Evolutionary conservation across 2,329 filamentous ascomycete species (phyloP), one percentile per base, ranked within the genome.

Genomic region (Leptographium flavum): DNA sequence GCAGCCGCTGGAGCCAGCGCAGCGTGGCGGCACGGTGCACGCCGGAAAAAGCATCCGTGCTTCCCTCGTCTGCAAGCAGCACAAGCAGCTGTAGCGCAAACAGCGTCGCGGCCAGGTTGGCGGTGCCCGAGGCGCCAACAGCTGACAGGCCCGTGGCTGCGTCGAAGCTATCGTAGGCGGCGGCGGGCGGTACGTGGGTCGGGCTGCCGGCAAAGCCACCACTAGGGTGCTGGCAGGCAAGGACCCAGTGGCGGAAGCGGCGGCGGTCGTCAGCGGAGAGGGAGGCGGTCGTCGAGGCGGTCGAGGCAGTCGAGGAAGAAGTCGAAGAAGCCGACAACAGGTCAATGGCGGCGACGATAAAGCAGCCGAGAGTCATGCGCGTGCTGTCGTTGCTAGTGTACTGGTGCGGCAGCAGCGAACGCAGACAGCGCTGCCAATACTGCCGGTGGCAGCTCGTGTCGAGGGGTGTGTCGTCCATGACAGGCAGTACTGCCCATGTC

Each of bases 331-430:
- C 70, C 13, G 75, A 79, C 27, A 98, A 77, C 2, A 96, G 66
- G 58, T 94, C 87, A 41, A 94, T 71, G 1, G 87, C 86, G 8
- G 86, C 82, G 55, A 96, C 67, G 53, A 83, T 88, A 68, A 98
- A 94, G 68, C 82, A 94, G 53, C 79, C 87, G 45, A 96, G 77
- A 5, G 83, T 83, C 68, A 96, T 83, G 56, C 92, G 87, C 56
- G 82, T 90, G 54, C 87, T 87, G 66, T 98, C 92, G 60, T 83
- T 92, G 59, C 79, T 73, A 15, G 85, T 93, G 67, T 96, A 98
- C 50, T 77, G 72, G 39, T 79, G 73, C 0, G 92, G 92, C 7
- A 98, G 78, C 50, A 82, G 74, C 22, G 81, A 82, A 59, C 82
- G 83, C 52, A 92, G 74, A 60, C 90, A 95, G 58, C 88, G 81